Percentiles rank a stretch among this genome's conserved stretches.
phyloP scores from a whole-genome alignment of 495 filamentous ascomycete genomes.

The Neurospora tetraspora region DNA sequence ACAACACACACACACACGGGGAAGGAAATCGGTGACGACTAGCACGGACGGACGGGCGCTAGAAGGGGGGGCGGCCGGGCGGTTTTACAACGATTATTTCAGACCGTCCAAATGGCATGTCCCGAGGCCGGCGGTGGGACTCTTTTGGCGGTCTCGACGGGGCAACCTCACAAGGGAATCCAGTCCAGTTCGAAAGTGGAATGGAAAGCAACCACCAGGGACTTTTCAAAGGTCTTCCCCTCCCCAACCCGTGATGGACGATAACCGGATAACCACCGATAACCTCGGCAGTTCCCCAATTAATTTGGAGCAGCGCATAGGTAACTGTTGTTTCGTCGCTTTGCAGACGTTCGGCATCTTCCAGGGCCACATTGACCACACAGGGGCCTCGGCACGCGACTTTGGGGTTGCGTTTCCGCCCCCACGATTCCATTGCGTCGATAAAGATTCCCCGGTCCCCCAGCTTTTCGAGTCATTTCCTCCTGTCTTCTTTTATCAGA shows the following conservation, averaged over 20 bases:
- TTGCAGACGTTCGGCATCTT: background rate
- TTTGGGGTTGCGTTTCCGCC: background rate
- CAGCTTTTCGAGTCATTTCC: background rate
- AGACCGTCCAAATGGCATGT: background rate
- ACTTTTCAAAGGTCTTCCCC: background rate
- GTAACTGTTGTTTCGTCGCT: background rate
- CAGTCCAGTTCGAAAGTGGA: background rate
- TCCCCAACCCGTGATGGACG: constrained; percentile 3
- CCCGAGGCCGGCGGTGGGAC: background rate
- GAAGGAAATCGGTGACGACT: background rate
- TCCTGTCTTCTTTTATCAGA: background rate
- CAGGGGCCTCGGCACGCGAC: background rate
- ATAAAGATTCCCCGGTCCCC: background rate
- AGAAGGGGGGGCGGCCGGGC: background rate
- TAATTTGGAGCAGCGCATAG: background rate
- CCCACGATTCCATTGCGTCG: background rate
- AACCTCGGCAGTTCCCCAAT: constrained; percentile 8
- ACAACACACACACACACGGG: background rate
- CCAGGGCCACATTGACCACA: background rate
- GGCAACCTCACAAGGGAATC: background rate
- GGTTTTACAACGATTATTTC: background rate
- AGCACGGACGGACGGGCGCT: background rate
- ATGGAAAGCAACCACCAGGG: background rate
- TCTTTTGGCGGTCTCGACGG: background rate
- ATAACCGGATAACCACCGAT: constrained; percentile 8